Evolutionary conservation across 1,139 yeast genomes (phyloP).

Genomic region (Blastobotrys malaysiensis): DNA sequence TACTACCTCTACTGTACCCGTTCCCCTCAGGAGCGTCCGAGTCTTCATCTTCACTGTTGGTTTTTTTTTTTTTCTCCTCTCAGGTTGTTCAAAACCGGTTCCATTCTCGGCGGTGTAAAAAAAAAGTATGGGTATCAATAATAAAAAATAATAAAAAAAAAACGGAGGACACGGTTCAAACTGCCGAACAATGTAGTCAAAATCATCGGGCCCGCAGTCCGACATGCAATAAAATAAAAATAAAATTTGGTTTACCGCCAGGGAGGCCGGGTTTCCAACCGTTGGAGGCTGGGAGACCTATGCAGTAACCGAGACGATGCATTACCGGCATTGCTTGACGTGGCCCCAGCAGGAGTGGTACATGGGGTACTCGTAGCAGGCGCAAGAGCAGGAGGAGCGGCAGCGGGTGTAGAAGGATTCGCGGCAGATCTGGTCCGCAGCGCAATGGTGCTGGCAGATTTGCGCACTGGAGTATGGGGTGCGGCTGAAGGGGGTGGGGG

Average conservation of each 20-base stretch:
- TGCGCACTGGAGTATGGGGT: background rate
- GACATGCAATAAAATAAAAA: background rate
- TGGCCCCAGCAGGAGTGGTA: background rate
- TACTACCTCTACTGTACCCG: too few species aligned
- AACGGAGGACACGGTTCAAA: background rate
- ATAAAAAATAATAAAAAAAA: too few species aligned
- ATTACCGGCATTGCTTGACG: background rate
- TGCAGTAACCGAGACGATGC: background rate
- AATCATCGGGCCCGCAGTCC: background rate
- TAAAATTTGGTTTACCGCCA: background rate
- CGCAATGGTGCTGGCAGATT: background rate
- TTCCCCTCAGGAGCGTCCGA: slow-evolving; percentile 67
- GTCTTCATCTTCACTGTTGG: too few species aligned
- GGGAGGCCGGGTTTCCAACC: background rate
- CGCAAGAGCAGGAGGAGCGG: too few species aligned
- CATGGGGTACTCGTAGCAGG: too few species aligned
- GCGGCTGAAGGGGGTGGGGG: background rate
- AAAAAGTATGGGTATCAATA: background rate
- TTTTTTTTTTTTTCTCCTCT: too few species aligned
- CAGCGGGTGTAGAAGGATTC: too few species aligned
- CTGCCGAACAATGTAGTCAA: background rate
- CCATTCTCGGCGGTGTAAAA: background rate
- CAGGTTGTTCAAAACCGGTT: too few species aligned
- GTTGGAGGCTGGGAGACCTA: background rate
- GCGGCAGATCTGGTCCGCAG: background rate